A percentile compares a stretch with the other conserved stretches of the same genome.
Conservation (phyloP, 768 basidiomycete species). For the Naganishia friedmannii region DNA sequence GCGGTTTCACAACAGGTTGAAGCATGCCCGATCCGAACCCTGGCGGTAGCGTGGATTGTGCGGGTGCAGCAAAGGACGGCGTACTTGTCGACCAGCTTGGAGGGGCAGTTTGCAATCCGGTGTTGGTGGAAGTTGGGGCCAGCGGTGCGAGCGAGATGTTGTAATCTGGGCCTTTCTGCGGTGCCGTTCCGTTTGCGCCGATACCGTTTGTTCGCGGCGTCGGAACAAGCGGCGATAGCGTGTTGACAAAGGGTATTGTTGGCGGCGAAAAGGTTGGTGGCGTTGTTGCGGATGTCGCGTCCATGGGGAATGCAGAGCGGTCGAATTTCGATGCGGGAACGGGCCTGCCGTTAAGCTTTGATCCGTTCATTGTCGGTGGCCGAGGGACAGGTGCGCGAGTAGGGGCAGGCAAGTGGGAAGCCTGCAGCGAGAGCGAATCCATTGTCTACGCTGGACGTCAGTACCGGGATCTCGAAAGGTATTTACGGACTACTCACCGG, state of each 20-base stretch:
- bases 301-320: constrained; percentile 38
- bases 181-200: not conserved
- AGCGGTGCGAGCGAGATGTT: constrained; percentile 45
- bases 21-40: constrained; percentile 44
- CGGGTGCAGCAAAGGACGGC: not conserved
- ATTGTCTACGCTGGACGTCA: not conserved
- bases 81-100: not conserved
- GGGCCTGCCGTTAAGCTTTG: constrained; percentile 43
- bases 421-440: constrained; percentile 5
- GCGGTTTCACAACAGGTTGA: constrained; percentile 42
- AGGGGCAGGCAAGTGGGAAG: constrained; percentile 19
- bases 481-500: constrained; percentile 33
- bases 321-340: constrained; percentile 46
- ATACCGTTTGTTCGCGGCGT: not conserved
- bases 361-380: constrained; percentile 16
- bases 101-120: not conserved
- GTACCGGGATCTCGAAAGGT: not conserved
- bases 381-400: constrained; percentile 9
- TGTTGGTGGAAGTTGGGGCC: constrained; percentile 16
- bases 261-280: constrained; percentile 20
- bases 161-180: constrained; percentile 43
- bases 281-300: not conserved
- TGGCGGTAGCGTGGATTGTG: constrained; percentile 20
- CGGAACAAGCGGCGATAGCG: constrained; percentile 33
- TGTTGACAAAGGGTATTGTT: constrained; percentile 8